Conservation (phyloP, 345 rosid species). For the Citrus sp. region DNA sequence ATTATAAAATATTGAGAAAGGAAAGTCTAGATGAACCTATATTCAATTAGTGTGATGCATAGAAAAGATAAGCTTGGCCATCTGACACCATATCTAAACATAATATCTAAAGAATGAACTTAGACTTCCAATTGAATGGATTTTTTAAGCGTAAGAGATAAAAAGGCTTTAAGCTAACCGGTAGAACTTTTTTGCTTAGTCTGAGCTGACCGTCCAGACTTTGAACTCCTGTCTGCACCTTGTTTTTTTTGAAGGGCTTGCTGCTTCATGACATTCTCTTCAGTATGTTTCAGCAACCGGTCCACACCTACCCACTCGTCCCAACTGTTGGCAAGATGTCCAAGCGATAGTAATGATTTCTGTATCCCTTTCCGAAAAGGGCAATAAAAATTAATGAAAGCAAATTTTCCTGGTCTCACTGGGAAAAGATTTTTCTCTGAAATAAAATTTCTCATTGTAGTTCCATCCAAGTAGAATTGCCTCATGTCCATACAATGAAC, state of each 20-base stretch:
- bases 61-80: neutral
- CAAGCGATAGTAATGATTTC: constrained; percentile 39
- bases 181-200: constrained; percentile 54
- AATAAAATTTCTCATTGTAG: neutral
- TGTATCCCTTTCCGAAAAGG: constrained; percentile 27
- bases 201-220: constrained; percentile 61
- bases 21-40: neutral
- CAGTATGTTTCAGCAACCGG: constrained; percentile 58
- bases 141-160: neutral
- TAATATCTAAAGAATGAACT: neutral
- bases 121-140: neutral
- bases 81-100: neutral
- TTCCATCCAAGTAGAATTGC: neutral
- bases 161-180: constrained; percentile 35
- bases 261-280: constrained; percentile 70
- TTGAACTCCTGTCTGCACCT: constrained; percentile 56
- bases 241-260: constrained; percentile 56
- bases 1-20: neutral
- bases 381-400: constrained; percentile 33
- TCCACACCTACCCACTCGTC: constrained; percentile 92
- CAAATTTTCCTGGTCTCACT: constrained; percentile 10
- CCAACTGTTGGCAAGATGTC: constrained; percentile 74
- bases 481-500: neutral
- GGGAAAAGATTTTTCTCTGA: neutral
- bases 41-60: neutral